Evolutionary conservation across 768 basidiomycete genomes (phyloP), one percentile per base, ranked within the genome.

Genomic region (Tylopilus vinaceipallidus): DNA sequence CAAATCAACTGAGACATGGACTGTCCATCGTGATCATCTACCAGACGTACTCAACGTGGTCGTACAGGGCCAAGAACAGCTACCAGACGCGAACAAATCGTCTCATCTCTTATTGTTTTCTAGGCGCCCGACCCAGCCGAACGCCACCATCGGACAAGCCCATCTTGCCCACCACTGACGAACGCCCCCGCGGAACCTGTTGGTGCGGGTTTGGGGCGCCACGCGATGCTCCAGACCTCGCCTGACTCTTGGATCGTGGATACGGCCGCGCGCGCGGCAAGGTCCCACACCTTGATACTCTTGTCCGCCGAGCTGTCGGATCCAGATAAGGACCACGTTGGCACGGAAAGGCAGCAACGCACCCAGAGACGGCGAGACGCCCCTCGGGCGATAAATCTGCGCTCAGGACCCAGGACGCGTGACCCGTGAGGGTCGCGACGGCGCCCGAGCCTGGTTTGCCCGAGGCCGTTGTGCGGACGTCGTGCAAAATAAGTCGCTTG

Each of bases 381-480:
- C 83, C 83, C 64, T 95, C 92, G 10, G 85, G 88, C 24, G 90
- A 88, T 35, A 94, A 81, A 59, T 91, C 88, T 7, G 83, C 75
- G 59, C 83, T 86, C 32, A 98, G 76, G 2, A 92, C 90, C 93
- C 95, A 95, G 10, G 92, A 94, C 0, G 89, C 79, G 66, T 98
- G 94, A 0, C 94, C 94, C 6, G 82, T 80, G 56, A 98, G 74
- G 10, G 91, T 84, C 13, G 94, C 91, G 17, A 95, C 91, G 2
- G 86, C 85, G 34, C 88, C 86, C 17, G 80, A 78, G 6, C 91
- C 85, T 37, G 75, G 72, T 50, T 76, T 78, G 16, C 80, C 74
- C 5, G 81, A 75, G 6, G 78, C 58, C 1, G 84, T 74, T n/a
- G 79, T 75, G 47, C 94, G 84, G 14, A 94, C 88, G 63, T 98